phyloP scores from a whole-genome alignment of 306 rosid species.

The Quercus berberidifolia region DNA sequence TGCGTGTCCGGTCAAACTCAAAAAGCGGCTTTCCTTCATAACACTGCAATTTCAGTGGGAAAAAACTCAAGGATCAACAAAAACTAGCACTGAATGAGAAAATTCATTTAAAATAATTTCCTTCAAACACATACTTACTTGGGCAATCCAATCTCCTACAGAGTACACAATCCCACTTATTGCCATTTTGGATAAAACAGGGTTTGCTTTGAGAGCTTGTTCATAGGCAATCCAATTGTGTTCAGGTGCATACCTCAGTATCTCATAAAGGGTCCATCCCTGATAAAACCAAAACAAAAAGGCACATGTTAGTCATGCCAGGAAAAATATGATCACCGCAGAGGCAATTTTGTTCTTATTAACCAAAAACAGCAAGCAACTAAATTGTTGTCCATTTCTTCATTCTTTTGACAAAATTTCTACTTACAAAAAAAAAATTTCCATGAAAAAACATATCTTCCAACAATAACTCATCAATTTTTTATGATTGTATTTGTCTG shows the following conservation, averaged over 20 bases:
- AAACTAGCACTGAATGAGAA: not conserved
- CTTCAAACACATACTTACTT: constrained; percentile 57
- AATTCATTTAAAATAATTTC: constrained; percentile 1
- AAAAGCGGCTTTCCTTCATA: constrained; percentile 84
- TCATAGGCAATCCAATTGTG: constrained; percentile 98
- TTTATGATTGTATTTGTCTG: not conserved
- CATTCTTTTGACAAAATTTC: not conserved
- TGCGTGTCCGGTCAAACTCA: constrained; percentile 70
- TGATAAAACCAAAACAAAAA: constrained; percentile 33
- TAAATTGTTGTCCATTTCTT: not conserved
- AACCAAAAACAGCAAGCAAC: not conserved
- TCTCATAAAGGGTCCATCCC: constrained; percentile 97
- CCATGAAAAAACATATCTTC: too few species aligned
- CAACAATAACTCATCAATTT: not conserved
- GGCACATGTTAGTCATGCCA: not conserved
- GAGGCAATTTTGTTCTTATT: not conserved
- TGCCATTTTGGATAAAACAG: constrained; percentile 89
- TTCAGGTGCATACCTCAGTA: constrained; percentile 85
- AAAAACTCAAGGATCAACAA: not conserved
- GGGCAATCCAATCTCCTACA: constrained; percentile 95
- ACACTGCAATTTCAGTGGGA: constrained; percentile 50
- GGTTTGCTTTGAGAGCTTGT: constrained; percentile 78
- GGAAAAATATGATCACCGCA: not conserved
- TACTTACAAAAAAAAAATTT: too few species aligned
- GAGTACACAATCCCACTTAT: constrained; percentile 89